Evolutionary conservation across 2,329 filamentous ascomycete genomes (phyloP).

Genomic region (Dactylonectria macrodidyma): DNA sequence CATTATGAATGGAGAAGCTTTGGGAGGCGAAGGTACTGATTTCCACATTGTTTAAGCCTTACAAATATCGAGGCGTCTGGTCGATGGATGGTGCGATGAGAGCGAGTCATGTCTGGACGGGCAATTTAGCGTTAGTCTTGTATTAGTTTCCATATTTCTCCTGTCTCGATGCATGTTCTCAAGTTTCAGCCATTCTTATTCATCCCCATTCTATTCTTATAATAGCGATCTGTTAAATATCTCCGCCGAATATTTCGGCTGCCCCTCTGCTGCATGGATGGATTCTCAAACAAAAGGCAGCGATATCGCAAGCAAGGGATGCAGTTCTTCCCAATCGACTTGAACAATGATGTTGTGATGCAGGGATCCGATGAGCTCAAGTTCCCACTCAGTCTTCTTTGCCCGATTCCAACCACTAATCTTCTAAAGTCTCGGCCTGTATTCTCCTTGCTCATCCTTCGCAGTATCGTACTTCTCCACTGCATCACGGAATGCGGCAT

Average conservation of each 20-base stretch:
- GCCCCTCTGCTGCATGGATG: not conserved
- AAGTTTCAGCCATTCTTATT: no score
- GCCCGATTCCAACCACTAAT: not conserved
- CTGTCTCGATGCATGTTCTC: no score
- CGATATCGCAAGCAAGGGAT: not conserved
- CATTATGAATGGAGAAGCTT: conserved; percentile 52
- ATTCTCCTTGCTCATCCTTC: not conserved
- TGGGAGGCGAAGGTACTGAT: conserved; percentile 22
- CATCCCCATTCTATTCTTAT: no score
- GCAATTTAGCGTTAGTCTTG: no score
- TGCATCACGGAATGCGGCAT: conserved; percentile 50
- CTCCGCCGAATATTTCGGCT: no score
- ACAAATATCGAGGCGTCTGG: conserved; percentile 1
- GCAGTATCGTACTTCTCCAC: not conserved
- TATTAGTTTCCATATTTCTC: no score
- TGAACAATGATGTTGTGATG: not conserved
- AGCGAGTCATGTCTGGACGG: no score
- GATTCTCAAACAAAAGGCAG: not conserved
- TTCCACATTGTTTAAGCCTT: conserved; percentile 29
- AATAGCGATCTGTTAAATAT: no score
- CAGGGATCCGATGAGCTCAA: not conserved
- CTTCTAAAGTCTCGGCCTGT: not conserved
- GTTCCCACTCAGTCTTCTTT: not conserved
- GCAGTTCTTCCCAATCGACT: not conserved
- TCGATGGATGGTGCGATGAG: not conserved